Evolutionary conservation across 139 green algal species (phyloP).

Genomic region (Chlorokybus atmophyticus): DNA sequence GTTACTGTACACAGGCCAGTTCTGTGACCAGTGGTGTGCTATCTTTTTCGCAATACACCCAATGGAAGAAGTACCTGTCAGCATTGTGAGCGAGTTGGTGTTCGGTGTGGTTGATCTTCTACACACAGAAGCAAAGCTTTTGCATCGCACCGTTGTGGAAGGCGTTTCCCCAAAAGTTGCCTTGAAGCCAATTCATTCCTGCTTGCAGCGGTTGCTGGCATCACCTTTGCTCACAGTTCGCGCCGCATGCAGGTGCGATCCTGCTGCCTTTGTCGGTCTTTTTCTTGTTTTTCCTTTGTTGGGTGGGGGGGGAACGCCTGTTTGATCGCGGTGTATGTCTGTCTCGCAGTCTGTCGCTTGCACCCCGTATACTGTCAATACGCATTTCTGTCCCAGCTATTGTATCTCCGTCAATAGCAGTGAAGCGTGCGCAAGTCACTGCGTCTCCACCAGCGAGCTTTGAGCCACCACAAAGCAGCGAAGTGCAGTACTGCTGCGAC

Average conservation of each 20-base stretch:
- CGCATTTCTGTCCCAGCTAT: constrained; percentile 6
- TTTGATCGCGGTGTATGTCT: constrained; percentile 5
- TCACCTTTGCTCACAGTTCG: constrained; percentile 4
- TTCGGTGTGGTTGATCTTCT: constrained; percentile 14
- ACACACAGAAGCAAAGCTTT: too few species aligned
- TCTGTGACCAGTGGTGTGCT: too few species aligned
- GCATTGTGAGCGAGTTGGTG: constrained; percentile 4
- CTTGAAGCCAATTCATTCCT: constrained; percentile 4
- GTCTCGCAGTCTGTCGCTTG: constrained; percentile 14
- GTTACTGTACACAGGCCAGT: too few species aligned
- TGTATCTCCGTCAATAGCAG: constrained; percentile 8
- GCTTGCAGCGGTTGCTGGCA: constrained; percentile 3
- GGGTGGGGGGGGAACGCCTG: neutral
- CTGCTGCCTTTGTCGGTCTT: too few species aligned
- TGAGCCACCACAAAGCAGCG: neutral
- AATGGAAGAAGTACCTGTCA: too few species aligned
- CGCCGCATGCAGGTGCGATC: constrained; percentile 8
- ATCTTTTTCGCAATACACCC: too few species aligned
- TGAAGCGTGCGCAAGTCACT: neutral
- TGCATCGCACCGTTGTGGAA: too few species aligned
- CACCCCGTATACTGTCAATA: too few species aligned
- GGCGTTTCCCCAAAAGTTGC: too few species aligned
- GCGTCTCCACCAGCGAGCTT: neutral
- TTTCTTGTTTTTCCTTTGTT: too few species aligned
- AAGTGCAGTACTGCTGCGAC: constrained; percentile 31